These are phyloP conservation scores for Podaxis sp. DNA, from an alignment of 768 basidiomycete genomes.

Conservation along the genomic window DNA sequence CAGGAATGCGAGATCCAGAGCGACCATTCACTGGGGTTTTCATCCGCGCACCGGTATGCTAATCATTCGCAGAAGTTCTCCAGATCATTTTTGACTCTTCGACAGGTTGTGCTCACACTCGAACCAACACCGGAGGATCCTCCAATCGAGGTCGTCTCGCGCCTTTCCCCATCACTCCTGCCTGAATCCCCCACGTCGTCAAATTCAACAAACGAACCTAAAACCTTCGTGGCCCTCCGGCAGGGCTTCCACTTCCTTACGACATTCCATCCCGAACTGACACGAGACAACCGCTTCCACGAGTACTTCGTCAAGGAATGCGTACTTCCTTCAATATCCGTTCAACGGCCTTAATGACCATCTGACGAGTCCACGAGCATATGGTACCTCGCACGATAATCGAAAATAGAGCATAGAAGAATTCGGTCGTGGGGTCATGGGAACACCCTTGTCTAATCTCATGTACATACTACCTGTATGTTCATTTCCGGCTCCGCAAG, in stretches of 20 bases:
- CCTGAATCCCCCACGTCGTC: slow-evolving; percentile 37
- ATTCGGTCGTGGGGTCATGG: neutral
- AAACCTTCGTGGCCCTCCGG: slow-evolving; percentile 75
- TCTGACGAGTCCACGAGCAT: neutral
- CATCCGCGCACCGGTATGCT: slow-evolving; percentile 85
- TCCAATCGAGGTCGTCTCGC: slow-evolving; percentile 67
- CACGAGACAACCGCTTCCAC: slow-evolving; percentile 82
- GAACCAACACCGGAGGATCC: slow-evolving; percentile 41
- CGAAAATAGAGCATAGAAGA: slow-evolving; percentile 8
- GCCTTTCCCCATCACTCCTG: slow-evolving; percentile 49
- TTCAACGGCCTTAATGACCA: neutral
- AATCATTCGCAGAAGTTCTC: neutral
- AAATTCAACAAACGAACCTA: slow-evolving; percentile 48
- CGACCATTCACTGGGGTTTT: slow-evolving; percentile 79
- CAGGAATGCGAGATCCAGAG: slow-evolving; percentile 54
- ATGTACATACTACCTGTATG: neutral
- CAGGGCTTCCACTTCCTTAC: slow-evolving; percentile 85
- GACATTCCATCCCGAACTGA: slow-evolving; percentile 93
- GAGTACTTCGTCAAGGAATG: slow-evolving; percentile 84
- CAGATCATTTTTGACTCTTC: neutral
- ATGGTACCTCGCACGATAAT: neutral
- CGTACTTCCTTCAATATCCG: slow-evolving; percentile 37
- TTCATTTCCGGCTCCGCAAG: neutral
- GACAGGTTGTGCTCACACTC: slow-evolving; percentile 61
- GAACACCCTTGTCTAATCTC: neutral